A percentile compares a stretch with the other conserved stretches of the same genome.
Evolutionary conservation across 2,329 filamentous ascomycete genomes (phyloP).

Genomic region (Clonostachys sp.): DNA sequence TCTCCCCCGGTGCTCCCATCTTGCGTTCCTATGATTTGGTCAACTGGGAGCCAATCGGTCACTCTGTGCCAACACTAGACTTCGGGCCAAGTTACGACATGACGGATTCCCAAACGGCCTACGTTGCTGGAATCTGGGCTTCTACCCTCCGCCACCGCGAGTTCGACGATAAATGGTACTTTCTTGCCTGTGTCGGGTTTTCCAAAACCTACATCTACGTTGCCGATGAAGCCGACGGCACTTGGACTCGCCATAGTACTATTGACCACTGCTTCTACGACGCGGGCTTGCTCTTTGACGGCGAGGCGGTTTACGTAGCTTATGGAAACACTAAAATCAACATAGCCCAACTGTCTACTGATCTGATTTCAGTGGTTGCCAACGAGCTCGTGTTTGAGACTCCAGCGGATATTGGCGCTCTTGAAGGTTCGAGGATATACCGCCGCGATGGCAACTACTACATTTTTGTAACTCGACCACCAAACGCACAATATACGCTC

Average conservation of each 20-base stretch:
- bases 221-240: conserved; percentile 27
- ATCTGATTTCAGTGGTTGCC: conserved; percentile 38
- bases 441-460: conserved; percentile 50
- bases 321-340: conserved; percentile 43
- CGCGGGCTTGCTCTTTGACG: conserved; percentile 45
- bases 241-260: conserved; percentile 32
- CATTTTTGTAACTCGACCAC: conserved; percentile 41
- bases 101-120: conserved; percentile 30
- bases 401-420: conserved; percentile 18
- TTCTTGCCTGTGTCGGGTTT: conserved; percentile 48
- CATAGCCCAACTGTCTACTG: conserved; percentile 42
- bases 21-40: conserved; percentile 50
- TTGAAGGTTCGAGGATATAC: conserved; percentile 52
- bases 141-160: conserved; percentile 39
- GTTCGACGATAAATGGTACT: conserved; percentile 43
- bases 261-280: conserved; percentile 48
- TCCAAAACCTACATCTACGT: conserved; percentile 47
- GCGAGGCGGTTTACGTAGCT: conserved; percentile 52
- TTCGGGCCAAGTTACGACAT: conserved; percentile 45
- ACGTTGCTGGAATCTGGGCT: conserved; percentile 41
- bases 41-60: conserved; percentile 41
- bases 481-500: conserved; percentile 38
- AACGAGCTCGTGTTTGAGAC: conserved; percentile 20
- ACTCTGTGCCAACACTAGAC: conserved; percentile 36
- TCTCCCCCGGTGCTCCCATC: conserved; percentile 51